phyloP scores from a whole-genome alignment of 148 eudicot genomes.

The Rhododendron kiyosumense region DNA sequence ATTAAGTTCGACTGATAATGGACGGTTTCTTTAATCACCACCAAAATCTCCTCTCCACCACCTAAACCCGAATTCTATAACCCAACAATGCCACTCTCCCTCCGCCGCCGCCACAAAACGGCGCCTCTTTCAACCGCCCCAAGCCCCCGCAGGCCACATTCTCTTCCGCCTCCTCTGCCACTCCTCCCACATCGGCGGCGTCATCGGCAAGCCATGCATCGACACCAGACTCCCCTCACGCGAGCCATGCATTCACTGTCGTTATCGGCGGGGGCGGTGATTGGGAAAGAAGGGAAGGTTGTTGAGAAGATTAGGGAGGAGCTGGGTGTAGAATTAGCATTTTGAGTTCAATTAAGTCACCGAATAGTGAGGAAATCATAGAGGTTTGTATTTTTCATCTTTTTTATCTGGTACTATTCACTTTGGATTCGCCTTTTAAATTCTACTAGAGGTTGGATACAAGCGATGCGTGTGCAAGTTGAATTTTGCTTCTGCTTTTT shows the following conservation, averaged over 20 bases:
- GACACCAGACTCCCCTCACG: conserved; percentile 33
- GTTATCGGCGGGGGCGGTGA: conserved; percentile 12
- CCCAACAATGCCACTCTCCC: neutral
- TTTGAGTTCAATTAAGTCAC: neutral
- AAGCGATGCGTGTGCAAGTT: too few species aligned
- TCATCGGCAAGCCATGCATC: conserved; percentile 67
- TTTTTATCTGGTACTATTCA: neutral
- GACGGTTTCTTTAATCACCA: conserved; percentile 9
- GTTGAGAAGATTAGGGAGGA: neutral
- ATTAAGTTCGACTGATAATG: neutral
- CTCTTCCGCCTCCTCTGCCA: conserved; percentile 63
- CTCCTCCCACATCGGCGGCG: conserved; percentile 47
- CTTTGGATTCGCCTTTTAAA: neutral
- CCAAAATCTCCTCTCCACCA: conserved; percentile 6
- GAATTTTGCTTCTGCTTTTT: too few species aligned
- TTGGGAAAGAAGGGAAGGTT: neutral
- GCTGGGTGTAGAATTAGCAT: neutral
- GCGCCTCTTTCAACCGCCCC: conserved; percentile 6
- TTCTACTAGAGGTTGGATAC: too few species aligned
- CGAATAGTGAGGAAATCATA: neutral
- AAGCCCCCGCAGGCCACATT: conserved; percentile 28
- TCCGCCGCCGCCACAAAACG: conserved; percentile 11
- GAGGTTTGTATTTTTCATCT: neutral
- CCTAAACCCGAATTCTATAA: conserved; percentile 7
- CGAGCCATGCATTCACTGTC: conserved; percentile 34